Evolutionary conservation across 1,284 basidiomycete species (phyloP).

Genomic region (Leucoagaricus sp.): DNA sequence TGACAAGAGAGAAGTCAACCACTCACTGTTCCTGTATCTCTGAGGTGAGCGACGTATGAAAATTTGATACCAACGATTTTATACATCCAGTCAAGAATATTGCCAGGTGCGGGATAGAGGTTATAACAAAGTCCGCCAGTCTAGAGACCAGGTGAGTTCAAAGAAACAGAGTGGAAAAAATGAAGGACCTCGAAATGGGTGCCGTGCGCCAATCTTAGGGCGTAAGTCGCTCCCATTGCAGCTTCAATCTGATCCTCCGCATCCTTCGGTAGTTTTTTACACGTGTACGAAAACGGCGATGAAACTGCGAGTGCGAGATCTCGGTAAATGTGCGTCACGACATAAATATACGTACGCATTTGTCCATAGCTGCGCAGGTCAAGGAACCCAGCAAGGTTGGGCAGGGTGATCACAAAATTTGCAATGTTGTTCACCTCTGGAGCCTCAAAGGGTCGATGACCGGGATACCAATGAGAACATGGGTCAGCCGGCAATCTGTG

Average conservation of each 20-base stretch:
- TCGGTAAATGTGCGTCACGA: neutral
- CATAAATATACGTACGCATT: slow-evolving; percentile 54
- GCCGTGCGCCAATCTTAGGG: slow-evolving; percentile 61
- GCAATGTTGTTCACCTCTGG: slow-evolving; percentile 78
- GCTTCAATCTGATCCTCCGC: slow-evolving; percentile 85
- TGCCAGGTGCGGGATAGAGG: slow-evolving; percentile 71
- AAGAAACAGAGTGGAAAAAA: neutral
- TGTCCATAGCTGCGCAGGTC: slow-evolving; percentile 87
- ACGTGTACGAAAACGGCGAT: slow-evolving; percentile 75
- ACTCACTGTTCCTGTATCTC: slow-evolving; percentile 83
- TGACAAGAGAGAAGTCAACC: slow-evolving; percentile 5
- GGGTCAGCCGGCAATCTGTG: slow-evolving; percentile 44
- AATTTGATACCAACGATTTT: slow-evolving; percentile 66
- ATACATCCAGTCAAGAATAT: slow-evolving; percentile 80
- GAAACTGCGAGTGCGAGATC: slow-evolving; percentile 45
- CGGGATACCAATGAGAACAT: slow-evolving; percentile 77
- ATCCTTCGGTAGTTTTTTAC: slow-evolving; percentile 67
- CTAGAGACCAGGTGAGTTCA: slow-evolving; percentile 27
- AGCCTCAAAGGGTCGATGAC: slow-evolving; percentile 71
- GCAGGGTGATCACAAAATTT: slow-evolving; percentile 61
- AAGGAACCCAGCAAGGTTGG: slow-evolving; percentile 60
- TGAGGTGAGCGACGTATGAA: slow-evolving; percentile 75
- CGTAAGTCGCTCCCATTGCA: slow-evolving; percentile 68
- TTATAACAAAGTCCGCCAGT: slow-evolving; percentile 69
- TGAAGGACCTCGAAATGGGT: slow-evolving; percentile 44